Evolutionary conservation across 345 rosid genomes (phyloP).

Genomic region (Brassica rapa): DNA sequence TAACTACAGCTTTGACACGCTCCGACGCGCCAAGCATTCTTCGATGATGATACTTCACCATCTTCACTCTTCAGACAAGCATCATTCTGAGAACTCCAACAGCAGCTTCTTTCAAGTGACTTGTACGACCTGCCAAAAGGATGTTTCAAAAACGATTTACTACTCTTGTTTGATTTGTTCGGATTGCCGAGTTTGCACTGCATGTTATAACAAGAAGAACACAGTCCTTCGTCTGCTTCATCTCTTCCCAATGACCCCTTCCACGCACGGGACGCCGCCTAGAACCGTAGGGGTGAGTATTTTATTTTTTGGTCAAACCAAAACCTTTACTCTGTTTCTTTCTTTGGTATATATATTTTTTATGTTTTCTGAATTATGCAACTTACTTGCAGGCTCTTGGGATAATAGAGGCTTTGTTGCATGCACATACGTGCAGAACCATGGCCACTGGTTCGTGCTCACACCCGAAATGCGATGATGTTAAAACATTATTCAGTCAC

Average conservation of each 20-base stretch:
- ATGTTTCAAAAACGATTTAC: slow-evolving; percentile 32
- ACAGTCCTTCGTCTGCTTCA: slow-evolving; percentile 19
- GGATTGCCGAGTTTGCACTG: slow-evolving; percentile 40
- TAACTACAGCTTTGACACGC: slow-evolving; percentile 60
- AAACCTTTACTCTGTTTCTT: not conserved
- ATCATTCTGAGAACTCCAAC: slow-evolving; percentile 3
- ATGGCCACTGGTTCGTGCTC: slow-evolving; percentile 33
- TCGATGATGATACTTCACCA: slow-evolving; percentile 76
- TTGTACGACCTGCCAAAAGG: slow-evolving; percentile 50
- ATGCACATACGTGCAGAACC: slow-evolving; percentile 41
- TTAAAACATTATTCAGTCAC: slow-evolving; percentile 47
- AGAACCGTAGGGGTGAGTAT: slow-evolving; percentile 24
- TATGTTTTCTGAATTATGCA: slow-evolving; percentile 1
- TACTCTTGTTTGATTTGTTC: slow-evolving; percentile 46
- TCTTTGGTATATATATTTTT: not conserved
- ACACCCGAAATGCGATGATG: slow-evolving; percentile 42
- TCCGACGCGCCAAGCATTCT: slow-evolving; percentile 73
- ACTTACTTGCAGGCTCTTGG: slow-evolving; percentile 24
- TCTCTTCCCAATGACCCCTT: slow-evolving; percentile 20
- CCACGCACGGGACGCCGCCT: not conserved
- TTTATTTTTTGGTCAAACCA: not conserved
- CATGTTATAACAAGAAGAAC: slow-evolving; percentile 42
- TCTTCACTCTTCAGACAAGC: slow-evolving; percentile 41
- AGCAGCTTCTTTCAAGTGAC: not conserved
- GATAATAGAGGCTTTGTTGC: slow-evolving; percentile 45